Percentiles rank a stretch among this genome's conserved stretches.
Evolutionary conservation across 2,329 filamentous ascomycete genomes (phyloP).

Genomic region (Epichloe hybrida): DNA sequence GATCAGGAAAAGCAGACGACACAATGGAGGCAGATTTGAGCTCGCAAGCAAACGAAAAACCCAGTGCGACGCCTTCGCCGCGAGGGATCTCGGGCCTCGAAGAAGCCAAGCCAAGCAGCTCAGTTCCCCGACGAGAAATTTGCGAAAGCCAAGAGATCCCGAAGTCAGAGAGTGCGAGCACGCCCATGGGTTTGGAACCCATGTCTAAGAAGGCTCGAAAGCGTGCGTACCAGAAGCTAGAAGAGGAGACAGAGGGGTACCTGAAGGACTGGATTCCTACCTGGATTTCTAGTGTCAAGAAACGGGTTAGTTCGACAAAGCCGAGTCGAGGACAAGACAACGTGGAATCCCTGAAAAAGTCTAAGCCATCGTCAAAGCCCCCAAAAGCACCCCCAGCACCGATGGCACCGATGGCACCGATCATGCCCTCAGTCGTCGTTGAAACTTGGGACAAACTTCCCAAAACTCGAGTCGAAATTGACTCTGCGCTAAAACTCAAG

Average conservation of each 20-base stretch:
- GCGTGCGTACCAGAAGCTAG: constrained; percentile 1
- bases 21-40: not conserved
- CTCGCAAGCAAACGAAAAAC: not conserved
- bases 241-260: not conserved
- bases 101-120: not conserved
- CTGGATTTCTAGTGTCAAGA: not conserved
- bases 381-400: not conserved
- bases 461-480: not conserved
- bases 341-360: not conserved
- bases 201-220: not conserved
- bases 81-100: not conserved
- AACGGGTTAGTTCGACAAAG: not conserved
- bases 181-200: not conserved
- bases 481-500: not conserved
- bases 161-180: not conserved
- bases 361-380: not conserved
- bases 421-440: too few relatives aligned
- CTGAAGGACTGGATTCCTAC: not conserved
- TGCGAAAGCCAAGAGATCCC: not conserved
- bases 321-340: not conserved
- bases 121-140: too few relatives aligned
- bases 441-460: not conserved
- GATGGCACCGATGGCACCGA: not conserved
- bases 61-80: not conserved
- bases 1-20: not conserved